A percentile compares a stretch with the other conserved stretches of the same genome.
Conservation (phyloP, 768 basidiomycete species). For the Mycena pura region DNA sequence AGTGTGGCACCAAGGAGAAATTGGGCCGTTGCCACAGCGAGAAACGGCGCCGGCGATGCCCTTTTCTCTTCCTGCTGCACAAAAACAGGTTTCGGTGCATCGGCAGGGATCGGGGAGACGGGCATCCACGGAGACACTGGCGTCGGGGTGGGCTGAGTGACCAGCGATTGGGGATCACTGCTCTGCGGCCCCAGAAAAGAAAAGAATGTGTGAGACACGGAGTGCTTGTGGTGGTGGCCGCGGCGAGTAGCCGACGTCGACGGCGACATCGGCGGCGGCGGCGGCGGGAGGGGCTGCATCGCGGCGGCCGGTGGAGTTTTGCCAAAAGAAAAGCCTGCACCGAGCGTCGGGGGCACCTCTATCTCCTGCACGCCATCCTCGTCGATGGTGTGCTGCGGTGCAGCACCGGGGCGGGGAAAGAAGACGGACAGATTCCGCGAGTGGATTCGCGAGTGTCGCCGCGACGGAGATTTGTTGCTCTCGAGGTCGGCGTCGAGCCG, state of each 20-base stretch:
- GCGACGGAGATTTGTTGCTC: conserved; percentile 20
- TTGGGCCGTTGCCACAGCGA: conserved; percentile 76
- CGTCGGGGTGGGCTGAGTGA: conserved; percentile 63
- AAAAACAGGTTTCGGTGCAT: conserved; percentile 43
- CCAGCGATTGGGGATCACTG: conserved; percentile 43
- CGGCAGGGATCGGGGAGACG: conserved; percentile 48
- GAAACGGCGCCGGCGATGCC: conserved; percentile 2
- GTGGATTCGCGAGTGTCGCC: conserved; percentile 78
- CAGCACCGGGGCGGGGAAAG: conserved; percentile 82
- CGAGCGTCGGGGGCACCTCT: conserved; percentile 51
- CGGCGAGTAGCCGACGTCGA: conserved; percentile 50
- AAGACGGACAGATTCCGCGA: conserved; percentile 92
- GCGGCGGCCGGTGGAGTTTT: conserved; percentile 40
- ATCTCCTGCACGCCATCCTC: conserved; percentile 71
- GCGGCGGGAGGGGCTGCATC: conserved; percentile 12
- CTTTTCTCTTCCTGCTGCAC: conserved; percentile 10
- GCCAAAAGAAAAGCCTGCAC: conserved; percentile 43
- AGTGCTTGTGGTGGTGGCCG: conserved; percentile 94
- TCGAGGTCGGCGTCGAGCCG: conserved; percentile 31
- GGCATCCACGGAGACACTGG: conserved; percentile 76
- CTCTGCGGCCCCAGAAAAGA: conserved; percentile 88
- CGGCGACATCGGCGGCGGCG: conserved; percentile 45
- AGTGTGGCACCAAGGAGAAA: conserved; percentile 74
- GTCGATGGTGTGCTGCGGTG: conserved; percentile 62
- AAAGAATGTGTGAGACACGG: conserved; percentile 93